Conservation (phyloP, 2,329 filamentous ascomycete genomes). For the Ascosphaera apis region DNA sequence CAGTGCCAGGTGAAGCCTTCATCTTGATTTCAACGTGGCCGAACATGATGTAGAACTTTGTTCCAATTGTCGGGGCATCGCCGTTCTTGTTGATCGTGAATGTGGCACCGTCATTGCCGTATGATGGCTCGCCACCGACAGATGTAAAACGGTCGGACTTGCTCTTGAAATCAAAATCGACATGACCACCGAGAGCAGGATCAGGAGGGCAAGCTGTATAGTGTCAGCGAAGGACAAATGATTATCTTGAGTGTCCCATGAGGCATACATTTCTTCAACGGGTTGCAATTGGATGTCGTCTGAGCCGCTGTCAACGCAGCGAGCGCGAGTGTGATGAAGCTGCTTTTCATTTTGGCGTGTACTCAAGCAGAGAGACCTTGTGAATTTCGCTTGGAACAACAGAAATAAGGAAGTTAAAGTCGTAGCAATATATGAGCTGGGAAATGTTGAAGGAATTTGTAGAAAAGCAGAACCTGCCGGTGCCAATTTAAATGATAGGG, state of each 20-base stretch:
- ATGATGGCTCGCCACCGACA: conserved; percentile 45
- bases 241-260: background rate
- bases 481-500: too few species aligned
- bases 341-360: background rate
- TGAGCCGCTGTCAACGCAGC: conserved; percentile 15
- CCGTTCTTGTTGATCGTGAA: conserved; percentile 61
- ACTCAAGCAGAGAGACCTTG: too few species aligned
- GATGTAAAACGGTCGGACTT: conserved; percentile 56
- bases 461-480: too few species aligned
- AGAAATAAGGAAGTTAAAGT: too few species aligned
- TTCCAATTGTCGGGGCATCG: conserved; percentile 66
- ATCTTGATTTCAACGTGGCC: conserved; percentile 70
- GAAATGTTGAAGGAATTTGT: too few species aligned
- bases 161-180: conserved; percentile 64
- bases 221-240: conserved; percentile 3
- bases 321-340: conserved; percentile 7
- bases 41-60: conserved; percentile 97
- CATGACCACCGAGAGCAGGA: conserved; percentile 60
- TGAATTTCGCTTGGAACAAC: too few species aligned
- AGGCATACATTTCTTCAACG: conserved; percentile 16
- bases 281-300: conserved; percentile 23
- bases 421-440: too few species aligned
- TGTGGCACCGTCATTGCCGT: conserved; percentile 50
- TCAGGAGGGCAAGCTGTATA: conserved; percentile 43
- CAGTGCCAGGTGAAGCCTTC: conserved; percentile 60